A percentile compares a stretch with the other conserved stretches of the same genome.
Evolutionary conservation across 495 filamentous ascomycete species (phyloP).

Genomic region (Talaromyces thailandensis): DNA sequence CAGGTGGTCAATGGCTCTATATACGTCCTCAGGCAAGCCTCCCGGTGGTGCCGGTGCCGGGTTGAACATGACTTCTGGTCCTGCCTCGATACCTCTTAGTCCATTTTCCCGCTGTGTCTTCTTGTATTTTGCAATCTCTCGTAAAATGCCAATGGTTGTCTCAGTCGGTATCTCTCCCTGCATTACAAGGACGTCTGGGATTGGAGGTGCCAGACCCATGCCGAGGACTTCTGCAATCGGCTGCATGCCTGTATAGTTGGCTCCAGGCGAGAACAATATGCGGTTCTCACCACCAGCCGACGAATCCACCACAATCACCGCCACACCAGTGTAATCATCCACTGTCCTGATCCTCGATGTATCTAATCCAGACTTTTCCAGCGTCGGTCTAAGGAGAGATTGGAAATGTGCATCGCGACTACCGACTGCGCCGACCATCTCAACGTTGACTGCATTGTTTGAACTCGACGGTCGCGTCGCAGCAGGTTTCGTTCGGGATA

Average conservation of each 20-base stretch:
- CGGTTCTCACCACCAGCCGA: slow-evolving; percentile 72
- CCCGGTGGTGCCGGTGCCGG: slow-evolving; percentile 67
- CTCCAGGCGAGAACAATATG: slow-evolving; percentile 72
- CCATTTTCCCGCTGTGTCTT: slow-evolving; percentile 36
- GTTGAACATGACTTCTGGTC: slow-evolving; percentile 63
- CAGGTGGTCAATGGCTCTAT: slow-evolving; percentile 61
- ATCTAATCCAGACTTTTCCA: slow-evolving; percentile 55
- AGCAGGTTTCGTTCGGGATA: slow-evolving; percentile 39
- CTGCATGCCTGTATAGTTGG: slow-evolving; percentile 55
- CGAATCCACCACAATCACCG: slow-evolving; percentile 78
- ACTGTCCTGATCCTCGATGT: slow-evolving; percentile 40
- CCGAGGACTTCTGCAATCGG: slow-evolving; percentile 32
- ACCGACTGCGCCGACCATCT: slow-evolving; percentile 82
- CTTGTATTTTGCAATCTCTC: slow-evolving; percentile 23
- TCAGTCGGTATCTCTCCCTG: slow-evolving; percentile 79
- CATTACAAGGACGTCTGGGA: slow-evolving; percentile 65
- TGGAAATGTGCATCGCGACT: slow-evolving; percentile 39
- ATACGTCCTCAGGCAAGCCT: slow-evolving; percentile 57
- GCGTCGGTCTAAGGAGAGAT: slow-evolving; percentile 29
- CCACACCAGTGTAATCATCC: slow-evolving; percentile 61
- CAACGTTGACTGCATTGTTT: slow-evolving; percentile 46
- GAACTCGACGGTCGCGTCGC: slow-evolving; percentile 12
- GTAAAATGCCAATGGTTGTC: slow-evolving; percentile 60
- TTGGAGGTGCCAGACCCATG: slow-evolving; percentile 22
- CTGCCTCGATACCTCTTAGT: slow-evolving; percentile 33